phyloP scores from a whole-genome alignment of 2,329 filamentous ascomycete genomes.

The Microcyclosporella mali region DNA sequence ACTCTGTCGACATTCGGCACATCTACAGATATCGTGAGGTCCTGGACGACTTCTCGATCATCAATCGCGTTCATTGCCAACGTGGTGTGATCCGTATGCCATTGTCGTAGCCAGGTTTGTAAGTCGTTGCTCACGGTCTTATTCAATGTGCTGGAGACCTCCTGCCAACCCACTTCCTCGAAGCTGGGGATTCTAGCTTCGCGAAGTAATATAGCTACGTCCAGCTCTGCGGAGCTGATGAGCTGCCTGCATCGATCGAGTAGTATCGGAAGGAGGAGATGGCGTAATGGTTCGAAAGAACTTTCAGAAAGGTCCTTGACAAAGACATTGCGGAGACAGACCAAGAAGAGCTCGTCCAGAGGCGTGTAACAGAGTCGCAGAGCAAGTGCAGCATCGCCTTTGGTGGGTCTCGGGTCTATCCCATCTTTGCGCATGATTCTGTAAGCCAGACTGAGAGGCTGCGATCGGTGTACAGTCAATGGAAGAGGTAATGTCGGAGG shows the following conservation, averaged over 20 bases:
- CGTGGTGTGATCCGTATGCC: conserved; percentile 45
- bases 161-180: conserved; percentile 49
- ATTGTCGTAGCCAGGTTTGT: conserved; percentile 47
- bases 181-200: conserved; percentile 49
- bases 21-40: conserved; percentile 83
- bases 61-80: conserved; percentile 20
- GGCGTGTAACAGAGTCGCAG: conserved; percentile 71
- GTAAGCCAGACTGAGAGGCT: conserved; percentile 76
- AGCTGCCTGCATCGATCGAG: conserved; percentile 41
- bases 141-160: conserved; percentile 48
- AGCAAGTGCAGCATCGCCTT: conserved; percentile 46
- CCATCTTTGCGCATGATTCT: conserved; percentile 58
- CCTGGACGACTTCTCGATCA: conserved; percentile 30
- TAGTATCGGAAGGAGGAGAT: conserved; percentile 49
- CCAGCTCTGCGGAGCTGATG: conserved; percentile 45
- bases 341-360: conserved; percentile 64
- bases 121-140: conserved; percentile 39
- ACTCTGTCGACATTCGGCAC: conserved; percentile 77
- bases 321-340: conserved; percentile 44
- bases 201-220: conserved; percentile 49
- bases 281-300: conserved; percentile 41
- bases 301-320: conserved; percentile 42
- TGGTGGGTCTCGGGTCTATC: conserved; percentile 20
- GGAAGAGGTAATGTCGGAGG: conserved; percentile 37
- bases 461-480: conserved; percentile 68